phyloP scores from a whole-genome alignment of 23 red algal species.

The Chondrus crispus region DNA sequence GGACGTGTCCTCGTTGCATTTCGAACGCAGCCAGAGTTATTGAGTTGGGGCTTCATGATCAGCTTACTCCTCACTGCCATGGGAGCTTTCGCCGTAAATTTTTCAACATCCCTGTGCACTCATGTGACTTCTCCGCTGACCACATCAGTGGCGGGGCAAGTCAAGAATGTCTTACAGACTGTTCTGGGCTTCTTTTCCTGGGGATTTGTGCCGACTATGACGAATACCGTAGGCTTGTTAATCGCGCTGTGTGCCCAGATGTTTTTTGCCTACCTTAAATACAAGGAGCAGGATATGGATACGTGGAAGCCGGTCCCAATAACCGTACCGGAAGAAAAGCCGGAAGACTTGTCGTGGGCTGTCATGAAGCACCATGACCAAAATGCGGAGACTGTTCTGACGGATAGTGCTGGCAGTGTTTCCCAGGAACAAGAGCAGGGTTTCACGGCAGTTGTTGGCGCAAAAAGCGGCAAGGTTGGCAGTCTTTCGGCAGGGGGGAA shows the following conservation, averaged over 20 bases:
- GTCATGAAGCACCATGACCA: too few species aligned
- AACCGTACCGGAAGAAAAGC: too few species aligned
- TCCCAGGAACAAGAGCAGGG: too few species aligned
- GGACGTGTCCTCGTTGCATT: conserved; percentile 50
- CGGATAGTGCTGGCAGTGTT: too few species aligned
- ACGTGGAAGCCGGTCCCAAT: too few species aligned
- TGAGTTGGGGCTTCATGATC: conserved; percentile 49
- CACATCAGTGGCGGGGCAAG: conserved; percentile 89
- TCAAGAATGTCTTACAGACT: conserved; percentile 95
- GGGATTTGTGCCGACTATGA: conserved; percentile 71
- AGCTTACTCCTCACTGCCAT: conserved; percentile 75
- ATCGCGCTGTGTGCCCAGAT: conserved; percentile 75
- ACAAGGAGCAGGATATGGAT: too few species aligned
- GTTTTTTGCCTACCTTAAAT: conserved; percentile 83
- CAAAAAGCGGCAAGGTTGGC: too few species aligned
- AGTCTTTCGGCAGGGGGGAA: too few species aligned
- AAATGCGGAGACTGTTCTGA: too few species aligned
- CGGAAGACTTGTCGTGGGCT: too few species aligned
- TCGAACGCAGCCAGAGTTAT: conserved; percentile 54
- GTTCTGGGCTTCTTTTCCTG: conserved; percentile 84
- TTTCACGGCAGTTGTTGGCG: too few species aligned
- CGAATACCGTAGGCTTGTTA: conserved; percentile 84
- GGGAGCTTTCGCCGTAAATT: conserved; percentile 93
- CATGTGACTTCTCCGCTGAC: conserved; percentile 81
- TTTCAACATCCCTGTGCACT: conserved; percentile 88